Evolutionary conservation across 768 basidiomycete genomes (phyloP), one percentile per base, ranked within the genome.

Genomic region (Trametes elegans): DNA sequence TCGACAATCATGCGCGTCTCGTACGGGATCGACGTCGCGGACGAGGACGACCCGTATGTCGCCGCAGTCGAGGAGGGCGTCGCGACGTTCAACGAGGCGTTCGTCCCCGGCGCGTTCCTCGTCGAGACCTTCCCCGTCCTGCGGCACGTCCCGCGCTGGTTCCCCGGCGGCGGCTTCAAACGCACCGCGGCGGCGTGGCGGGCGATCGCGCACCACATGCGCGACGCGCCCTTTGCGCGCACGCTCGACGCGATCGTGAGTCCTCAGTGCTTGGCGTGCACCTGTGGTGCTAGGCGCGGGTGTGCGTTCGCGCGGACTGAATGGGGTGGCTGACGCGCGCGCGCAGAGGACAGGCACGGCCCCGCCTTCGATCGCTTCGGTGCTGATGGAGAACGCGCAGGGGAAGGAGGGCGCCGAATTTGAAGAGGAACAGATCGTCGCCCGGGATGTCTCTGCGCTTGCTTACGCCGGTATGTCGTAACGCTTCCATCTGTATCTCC

Each of bases 101-200:
- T 55, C 19, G 50, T 54, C 7, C 65, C 69, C n/a, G 69, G 67
- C 2, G 52, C 63, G 1, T 70, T 65, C 58, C 58, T 68, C 13
- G 68, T 70, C 19, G 68, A 70, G 42, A 60, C 60, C n/a, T 28
- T 70, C 32, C 66, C 65, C 3, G 51, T 19, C n/a, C 38, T 62
- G 19, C 42, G 32, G 16, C 39, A 58, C 46, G 42, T 61, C 19
- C 60, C 60, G 7, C 21, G 45, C 39, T 61, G 60, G 56, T 50
- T 61, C 49, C 60, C 60, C 16, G 60, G 60, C 14, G 60, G 21
- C 24, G 58, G 19, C 28, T 46, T 50, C 53, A 61, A 61, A 45
- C 56, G 49, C 13, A 50, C 31, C 7, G 58, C 58, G 16, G 48
- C 45, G 16, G 24, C 29, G 14, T 59, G 58, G 58, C 27, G 41